These are phyloP conservation scores for Cruciata laevipes DNA, from an alignment of 257 asterid species.

Conservation along the genomic window DNA sequence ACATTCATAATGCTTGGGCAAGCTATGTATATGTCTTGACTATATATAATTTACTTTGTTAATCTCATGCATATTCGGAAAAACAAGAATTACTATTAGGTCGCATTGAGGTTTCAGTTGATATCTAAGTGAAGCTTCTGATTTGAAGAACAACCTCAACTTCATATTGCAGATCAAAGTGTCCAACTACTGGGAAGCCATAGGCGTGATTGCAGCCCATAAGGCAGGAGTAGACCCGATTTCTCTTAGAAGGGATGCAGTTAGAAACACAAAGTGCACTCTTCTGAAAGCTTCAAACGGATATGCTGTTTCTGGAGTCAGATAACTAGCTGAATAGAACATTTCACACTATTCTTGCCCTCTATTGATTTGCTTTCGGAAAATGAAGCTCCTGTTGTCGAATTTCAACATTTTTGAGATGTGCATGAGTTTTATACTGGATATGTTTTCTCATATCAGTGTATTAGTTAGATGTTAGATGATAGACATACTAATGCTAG, in stretches of 20 bases:
- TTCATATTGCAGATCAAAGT: constrained; percentile 54
- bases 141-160: neutral
- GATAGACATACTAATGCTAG: neutral
- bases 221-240: constrained; percentile 80
- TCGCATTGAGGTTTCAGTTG: neutral
- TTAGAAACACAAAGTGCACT: constrained; percentile 34
- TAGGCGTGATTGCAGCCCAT: constrained; percentile 85
- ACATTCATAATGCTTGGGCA: neutral
- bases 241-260: constrained; percentile 57
- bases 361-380: neutral
- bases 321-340: constrained; percentile 9
- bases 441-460: neutral
- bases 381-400: neutral
- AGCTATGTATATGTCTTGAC: neutral
- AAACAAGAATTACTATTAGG: neutral
- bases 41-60: neutral
- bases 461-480: neutral
- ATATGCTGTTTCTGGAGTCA: constrained; percentile 20
- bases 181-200: constrained; percentile 91
- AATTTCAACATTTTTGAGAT: neutral
- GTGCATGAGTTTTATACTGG: neutral
- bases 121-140: neutral
- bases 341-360: neutral
- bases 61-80: neutral
- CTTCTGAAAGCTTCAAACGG: constrained; percentile 31